Base-by-base conservation (phyloP, 1,139 yeast genomes). In the Suhomyces terraborum region DNA sequence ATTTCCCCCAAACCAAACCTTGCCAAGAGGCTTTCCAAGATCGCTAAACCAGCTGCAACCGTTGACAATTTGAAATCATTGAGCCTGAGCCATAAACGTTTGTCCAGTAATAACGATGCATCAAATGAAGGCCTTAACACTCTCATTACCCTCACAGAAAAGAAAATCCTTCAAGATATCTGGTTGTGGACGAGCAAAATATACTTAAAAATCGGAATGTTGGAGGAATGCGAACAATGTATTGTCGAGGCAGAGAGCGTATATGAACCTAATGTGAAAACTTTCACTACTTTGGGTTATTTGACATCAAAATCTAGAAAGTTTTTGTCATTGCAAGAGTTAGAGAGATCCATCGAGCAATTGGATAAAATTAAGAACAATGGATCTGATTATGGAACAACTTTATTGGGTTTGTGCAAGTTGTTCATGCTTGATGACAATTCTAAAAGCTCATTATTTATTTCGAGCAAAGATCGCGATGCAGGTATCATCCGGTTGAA, bases 161-260 rank as follows among this genome's bases (percentile, higher is more conserved):
- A 48, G 26, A 64, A 61, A 45, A 59, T 81, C 8, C 59, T 83
- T 38, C 88, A 83, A 52, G 73, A 72, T 24, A 56, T 87, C 9
- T 89, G 96, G 96, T 61, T 88, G 39, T 80, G 88, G 79, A 74
- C 88, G 0, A 76, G 89, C 1, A 75, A 75, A 30, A 66, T 88
- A 27, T 89, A 87, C 58, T 65, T 78, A 51, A 77, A 79, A 48
- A 71, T 78, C 4, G 82, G 77, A 1, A 65, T 79, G 40, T 49
- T 64, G 4, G 75, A 68, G 6, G 95, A 88, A 45, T 80, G 91
- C 8, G 83, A 81, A 52, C 82, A 79, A 47, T 86, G 95, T 38
- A 73, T 88, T 6, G 73, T 75, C 7, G 96, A 88, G 58, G 88
- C 95, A 0, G 86, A 79, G 47, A 63, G 71, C 1, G 64, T 71